These are phyloP conservation scores for Caulochytrium protostelioides DNA, from an alignment of 371 early-diverging fungal species.

Conservation along the genomic window DNA sequence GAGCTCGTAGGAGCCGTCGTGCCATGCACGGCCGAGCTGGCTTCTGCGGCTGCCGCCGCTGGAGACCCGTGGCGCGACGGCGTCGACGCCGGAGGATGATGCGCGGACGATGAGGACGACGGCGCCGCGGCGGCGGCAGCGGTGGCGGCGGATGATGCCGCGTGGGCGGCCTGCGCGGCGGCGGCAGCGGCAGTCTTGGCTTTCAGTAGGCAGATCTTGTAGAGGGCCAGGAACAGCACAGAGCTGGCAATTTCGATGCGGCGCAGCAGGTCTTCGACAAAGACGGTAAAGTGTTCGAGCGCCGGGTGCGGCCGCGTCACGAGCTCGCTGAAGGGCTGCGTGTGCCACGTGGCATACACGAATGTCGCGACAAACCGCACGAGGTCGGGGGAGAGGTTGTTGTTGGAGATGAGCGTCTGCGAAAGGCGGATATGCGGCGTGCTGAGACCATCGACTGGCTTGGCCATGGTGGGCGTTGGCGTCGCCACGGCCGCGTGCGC, in stretches of 20 bases:
- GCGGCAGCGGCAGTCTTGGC: too few relatives aligned
- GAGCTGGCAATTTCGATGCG: constrained; percentile 5
- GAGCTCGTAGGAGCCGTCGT: too few relatives aligned
- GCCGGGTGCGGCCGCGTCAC: constrained; percentile 1
- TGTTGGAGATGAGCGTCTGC: constrained; percentile 1
- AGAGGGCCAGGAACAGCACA: constrained; percentile 7
- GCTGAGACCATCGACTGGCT: too few relatives aligned
- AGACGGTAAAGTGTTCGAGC: constrained; percentile 3
- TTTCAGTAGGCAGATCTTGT: constrained; percentile 6
- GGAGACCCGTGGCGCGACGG: too few relatives aligned
- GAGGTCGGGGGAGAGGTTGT: constrained; percentile 4
- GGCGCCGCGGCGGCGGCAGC: too few relatives aligned
- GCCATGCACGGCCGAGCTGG: too few relatives aligned
- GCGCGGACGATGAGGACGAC: too few relatives aligned
- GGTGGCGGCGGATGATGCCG: too few relatives aligned
- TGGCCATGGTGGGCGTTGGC: too few relatives aligned
- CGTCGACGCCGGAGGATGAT: too few relatives aligned
- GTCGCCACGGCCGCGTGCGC: too few relatives aligned
- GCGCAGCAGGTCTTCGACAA: constrained; percentile 3
- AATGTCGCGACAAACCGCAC: constrained; percentile 6
- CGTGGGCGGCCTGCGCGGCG: too few relatives aligned
- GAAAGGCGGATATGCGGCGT: constrained; percentile 1
- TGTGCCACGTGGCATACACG: constrained; percentile 10
- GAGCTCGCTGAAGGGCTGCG: background rate
- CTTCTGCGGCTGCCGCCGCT: constrained; percentile 3